Evolutionary conservation across 208 protist genomes (phyloP).

Genomic region (Leishmania martiniquensis): DNA sequence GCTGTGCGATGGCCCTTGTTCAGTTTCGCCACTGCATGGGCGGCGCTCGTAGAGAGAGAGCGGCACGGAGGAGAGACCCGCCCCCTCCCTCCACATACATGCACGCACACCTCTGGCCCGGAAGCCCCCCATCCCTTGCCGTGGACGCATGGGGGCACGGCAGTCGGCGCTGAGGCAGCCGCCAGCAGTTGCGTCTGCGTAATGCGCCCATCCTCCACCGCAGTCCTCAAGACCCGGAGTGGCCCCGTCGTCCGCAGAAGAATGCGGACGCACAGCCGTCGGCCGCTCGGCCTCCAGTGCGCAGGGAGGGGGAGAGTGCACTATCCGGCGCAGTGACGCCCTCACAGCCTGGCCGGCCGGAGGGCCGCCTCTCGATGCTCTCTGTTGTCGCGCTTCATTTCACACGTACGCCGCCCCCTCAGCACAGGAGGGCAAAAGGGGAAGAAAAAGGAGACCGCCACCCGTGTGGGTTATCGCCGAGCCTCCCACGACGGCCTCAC

Average conservation of each 20-base stretch:
- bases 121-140: no score
- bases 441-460: neutral
- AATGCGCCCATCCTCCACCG: neutral
- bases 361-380: neutral
- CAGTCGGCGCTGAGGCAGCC: neutral
- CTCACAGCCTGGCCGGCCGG: no score
- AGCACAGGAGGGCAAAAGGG: neutral
- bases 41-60: neutral
- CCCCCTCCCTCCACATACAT: no score
- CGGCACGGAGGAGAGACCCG: neutral
- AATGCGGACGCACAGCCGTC: neutral
- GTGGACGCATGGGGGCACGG: neutral
- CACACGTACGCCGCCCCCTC: neutral
- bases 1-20: neutral
- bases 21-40: neutral
- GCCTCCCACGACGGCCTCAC: no score
- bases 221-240: neutral
- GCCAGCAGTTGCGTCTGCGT: no score
- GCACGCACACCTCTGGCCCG: no score
- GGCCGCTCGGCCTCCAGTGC: neutral
- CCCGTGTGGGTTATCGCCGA: neutral
- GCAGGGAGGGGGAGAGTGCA: neutral
- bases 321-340: neutral
- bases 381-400: neutral
- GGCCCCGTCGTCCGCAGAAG: neutral